phyloP scores from a whole-genome alignment of 345 rosid genomes.

The Euphorbia pulcherrima region DNA sequence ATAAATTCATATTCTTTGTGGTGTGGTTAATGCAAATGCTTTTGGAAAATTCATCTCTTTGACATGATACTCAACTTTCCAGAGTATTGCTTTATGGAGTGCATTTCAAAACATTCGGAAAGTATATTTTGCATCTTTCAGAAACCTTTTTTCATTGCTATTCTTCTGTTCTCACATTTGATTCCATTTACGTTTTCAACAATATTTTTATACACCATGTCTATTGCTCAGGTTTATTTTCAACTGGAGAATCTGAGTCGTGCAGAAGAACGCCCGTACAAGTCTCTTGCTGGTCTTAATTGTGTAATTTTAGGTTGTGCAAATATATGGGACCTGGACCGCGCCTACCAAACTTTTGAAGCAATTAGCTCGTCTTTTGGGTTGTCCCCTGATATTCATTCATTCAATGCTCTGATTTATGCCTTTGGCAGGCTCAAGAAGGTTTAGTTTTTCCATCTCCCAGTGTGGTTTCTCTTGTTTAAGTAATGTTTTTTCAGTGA shows the following conservation, averaged over 20 bases:
- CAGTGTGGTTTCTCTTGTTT: neutral
- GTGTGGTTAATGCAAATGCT: neutral
- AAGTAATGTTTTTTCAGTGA: neutral
- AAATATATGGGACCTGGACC: conserved; percentile 89
- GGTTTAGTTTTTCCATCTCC: conserved; percentile 35
- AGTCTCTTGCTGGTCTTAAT: conserved; percentile 89
- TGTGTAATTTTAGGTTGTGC: conserved; percentile 92
- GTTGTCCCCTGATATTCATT: conserved; percentile 73
- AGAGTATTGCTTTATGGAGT: neutral
- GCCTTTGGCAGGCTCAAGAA: conserved; percentile 89
- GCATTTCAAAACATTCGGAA: neutral
- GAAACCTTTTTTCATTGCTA: neutral
- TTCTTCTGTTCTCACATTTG: neutral
- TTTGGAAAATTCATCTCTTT: neutral
- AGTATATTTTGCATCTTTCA: no score
- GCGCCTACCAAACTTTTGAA: conserved; percentile 95
- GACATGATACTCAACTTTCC: neutral
- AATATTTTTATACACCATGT: neutral
- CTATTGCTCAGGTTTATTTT: conserved; percentile 63
- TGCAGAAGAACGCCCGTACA: conserved; percentile 71
- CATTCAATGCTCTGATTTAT: conserved; percentile 70
- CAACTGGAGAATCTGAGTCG: conserved; percentile 74
- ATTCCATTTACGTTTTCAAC: neutral
- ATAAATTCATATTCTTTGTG: neutral
- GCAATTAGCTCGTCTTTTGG: conserved; percentile 74